These are phyloP conservation scores for Coemansia sp. DNA, from an alignment of 192 early-diverging fungal genomes.

Conservation along the genomic window DNA sequence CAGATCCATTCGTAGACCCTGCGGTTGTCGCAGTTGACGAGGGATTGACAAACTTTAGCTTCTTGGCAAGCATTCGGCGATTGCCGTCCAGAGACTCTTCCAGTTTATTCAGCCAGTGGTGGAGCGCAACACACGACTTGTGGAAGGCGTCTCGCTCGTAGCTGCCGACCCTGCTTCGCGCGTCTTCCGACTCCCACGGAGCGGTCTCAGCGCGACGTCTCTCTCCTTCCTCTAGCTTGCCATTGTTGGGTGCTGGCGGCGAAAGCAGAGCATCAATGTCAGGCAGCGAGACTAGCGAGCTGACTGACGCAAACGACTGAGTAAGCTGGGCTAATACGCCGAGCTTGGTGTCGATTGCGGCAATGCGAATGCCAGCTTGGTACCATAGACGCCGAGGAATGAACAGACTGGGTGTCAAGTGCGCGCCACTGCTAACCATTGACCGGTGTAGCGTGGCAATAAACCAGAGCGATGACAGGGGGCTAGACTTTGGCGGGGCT, in stretches of 20 bases:
- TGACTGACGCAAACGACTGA: conserved; percentile 45
- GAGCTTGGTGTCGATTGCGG: conserved; percentile 56
- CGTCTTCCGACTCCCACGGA: conserved; percentile 51
- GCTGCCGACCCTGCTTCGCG: conserved; percentile 9
- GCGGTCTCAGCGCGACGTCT: conserved; percentile 31
- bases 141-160: conserved; percentile 45
- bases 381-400: conserved; percentile 57
- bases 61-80: conserved; percentile 47
- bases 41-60: conserved; percentile 51
- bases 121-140: conserved; percentile 52
- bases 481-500: conserved; percentile 47
- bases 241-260: conserved; percentile 13
- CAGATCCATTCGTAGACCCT: neutral
- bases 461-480: conserved; percentile 54
- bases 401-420: conserved; percentile 49
- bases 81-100: conserved; percentile 50
- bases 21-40: neutral
- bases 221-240: conserved; percentile 15
- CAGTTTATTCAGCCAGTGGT: conserved; percentile 55
- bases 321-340: conserved; percentile 50
- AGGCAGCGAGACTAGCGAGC: conserved; percentile 33
- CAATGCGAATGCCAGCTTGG: conserved; percentile 53
- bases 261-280: conserved; percentile 31
- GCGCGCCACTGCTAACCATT: conserved; percentile 49
- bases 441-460: conserved; percentile 52